phyloP scores from a whole-genome alignment of 495 filamentous ascomycete species.

The Neurospora sp. region DNA sequence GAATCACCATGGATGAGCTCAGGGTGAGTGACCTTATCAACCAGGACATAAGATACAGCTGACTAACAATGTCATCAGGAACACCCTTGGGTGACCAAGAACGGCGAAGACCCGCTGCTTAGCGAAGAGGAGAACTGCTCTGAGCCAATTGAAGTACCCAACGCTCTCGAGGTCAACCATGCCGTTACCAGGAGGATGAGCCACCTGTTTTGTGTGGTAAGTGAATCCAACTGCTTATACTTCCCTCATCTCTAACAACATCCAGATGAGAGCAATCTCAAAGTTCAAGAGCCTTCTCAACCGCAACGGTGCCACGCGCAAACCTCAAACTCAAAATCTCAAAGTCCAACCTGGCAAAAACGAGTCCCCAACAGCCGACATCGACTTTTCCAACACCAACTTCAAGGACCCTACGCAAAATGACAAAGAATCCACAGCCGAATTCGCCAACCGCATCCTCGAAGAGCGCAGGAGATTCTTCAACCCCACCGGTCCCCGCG shows the following conservation, averaged over 20 bases:
- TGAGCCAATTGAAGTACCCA: constrained; percentile 67
- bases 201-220: constrained; percentile 73
- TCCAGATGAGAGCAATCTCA: constrained; percentile 81
- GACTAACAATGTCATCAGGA: constrained; percentile 41
- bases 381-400: constrained; percentile 28
- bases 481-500: constrained; percentile 9
- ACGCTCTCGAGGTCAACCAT: constrained; percentile 76
- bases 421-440: constrained; percentile 22
- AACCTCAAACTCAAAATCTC: constrained; percentile 8
- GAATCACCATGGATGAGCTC: constrained; percentile 73
- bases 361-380: constrained; percentile 20
- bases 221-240: constrained; percentile 19
- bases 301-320: constrained; percentile 17
- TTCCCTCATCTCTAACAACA: constrained; percentile 5
- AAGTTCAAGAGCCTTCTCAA: constrained; percentile 60
- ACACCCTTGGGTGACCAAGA: constrained; percentile 89
- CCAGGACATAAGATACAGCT: not conserved
- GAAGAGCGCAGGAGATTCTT: constrained; percentile 28
- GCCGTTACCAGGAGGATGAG: constrained; percentile 86
- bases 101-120: constrained; percentile 70
- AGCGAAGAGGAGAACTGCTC: constrained; percentile 79
- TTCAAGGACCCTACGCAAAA: not conserved
- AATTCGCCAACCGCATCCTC: constrained; percentile 31
- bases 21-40: constrained; percentile 44
- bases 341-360: not conserved